Base-by-base conservation (phyloP, 2,329 filamentous ascomycete species). In the Fusarium albidum region DNA sequence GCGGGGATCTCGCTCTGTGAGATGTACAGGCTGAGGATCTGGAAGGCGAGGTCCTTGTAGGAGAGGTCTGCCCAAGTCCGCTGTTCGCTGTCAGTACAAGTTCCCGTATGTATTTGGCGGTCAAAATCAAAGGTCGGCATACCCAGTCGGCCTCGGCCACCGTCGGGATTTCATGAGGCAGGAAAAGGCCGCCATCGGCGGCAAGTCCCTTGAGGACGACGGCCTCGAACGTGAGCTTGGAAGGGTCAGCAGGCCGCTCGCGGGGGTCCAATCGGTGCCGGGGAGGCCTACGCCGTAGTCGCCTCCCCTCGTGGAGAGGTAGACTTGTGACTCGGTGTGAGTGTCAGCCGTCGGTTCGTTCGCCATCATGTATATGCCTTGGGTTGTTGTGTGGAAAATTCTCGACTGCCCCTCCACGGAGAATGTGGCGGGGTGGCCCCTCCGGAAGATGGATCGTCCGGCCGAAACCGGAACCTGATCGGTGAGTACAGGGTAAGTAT, bases 1-100 rank as follows among this genome's bases (percentile, higher is more conserved):
- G 58, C 58, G 39, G 58, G 58, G 28, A 61, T 62, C 61, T 89
- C 65, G 42, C 61, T 63, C 28, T 56, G 54, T 18, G 92, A 93
- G 68, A 98, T 92, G 77, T 95, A 98, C 45, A 96, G 85, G 41
- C 87, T 90, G 73, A 97, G 85, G 71, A 98, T 87, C 71, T 92
- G 82, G 74, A 88, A 90, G 49, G 93, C 93, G 46, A 97, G 82
- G 28, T 96, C 89, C 68, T 87, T 77, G 75, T 93, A 96, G 35
- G 87, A 86, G 59, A 92, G 82, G 68, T 92, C 82, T 67, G 86
- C 83, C 93, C 93, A 96, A 68, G 81, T 81, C 67, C 88, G 77
- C 86, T 64, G 38, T 15, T 14, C 11, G 14, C 21, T n/a, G 42
- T 62, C 31, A 62, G 50, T 39, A 18, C 40, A 5, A 14, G 9